Base-by-base conservation (phyloP, 495 filamentous ascomycete genomes). In the Baudoinia panamericana region DNA sequence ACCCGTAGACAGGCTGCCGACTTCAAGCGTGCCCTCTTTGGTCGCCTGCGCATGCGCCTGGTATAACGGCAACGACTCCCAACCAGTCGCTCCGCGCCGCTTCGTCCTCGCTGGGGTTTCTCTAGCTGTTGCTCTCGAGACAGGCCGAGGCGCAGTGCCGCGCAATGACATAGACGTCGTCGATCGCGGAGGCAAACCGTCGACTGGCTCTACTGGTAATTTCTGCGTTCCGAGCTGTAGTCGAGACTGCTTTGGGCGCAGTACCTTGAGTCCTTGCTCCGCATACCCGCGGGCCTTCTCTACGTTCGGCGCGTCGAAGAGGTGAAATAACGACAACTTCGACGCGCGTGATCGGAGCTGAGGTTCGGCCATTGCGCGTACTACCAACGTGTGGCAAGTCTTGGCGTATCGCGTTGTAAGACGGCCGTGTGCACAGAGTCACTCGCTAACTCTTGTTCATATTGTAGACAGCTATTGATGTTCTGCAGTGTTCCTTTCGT, bases 31-130 rank as follows among this genome's bases (percentile, higher is more conserved):
- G 13, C 65, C 68, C 56, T 78, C 66, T 46, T 72, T 80, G 45
- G 65, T 73, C 7, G 86, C 74, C 57, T 93, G 88, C 1, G 85
- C 80, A 56, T 84, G 93, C n/a, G 84, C 84, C 53, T 92, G 76
- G 60, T 86, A 94, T 5, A 95, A 65, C 3, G 87, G 82, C 6
- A 86, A 85, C 3, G 82, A 78, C 39, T 76, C 71, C 80, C 84
- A 93, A 26, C 40, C 21, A 18, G 10, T 5, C 6, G 10, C 10
- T 21, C 23, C 22, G n/a, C 22, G 17, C 24, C 12, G 26, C 10
- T 21, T n/a, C 17, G 21, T 27, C 7, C 21, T 17, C 7, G 20
- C 8, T 12, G 36, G 11, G 10, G 36, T 5, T 12, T n/a, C 36
- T 16, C 24, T 11, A 11, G 35, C 15, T 4, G 27, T 38, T 18